Percentiles rank a stretch among this genome's conserved stretches.
Conservation (phyloP, 2,329 filamentous ascomycete species). For the Fusarium anguioides region DNA sequence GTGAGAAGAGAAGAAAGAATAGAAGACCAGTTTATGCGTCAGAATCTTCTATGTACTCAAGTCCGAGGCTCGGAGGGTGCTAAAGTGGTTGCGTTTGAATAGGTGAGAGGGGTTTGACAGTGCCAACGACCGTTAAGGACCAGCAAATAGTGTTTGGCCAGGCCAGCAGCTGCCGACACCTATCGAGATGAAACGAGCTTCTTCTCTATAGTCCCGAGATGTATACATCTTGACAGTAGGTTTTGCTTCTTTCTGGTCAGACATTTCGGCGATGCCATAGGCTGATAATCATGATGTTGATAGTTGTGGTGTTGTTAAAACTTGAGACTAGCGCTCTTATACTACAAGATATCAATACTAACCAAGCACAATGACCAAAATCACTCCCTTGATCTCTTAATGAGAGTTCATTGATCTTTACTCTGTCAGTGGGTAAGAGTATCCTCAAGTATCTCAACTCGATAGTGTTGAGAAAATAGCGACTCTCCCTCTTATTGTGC, state of each 20-base stretch:
- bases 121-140: conserved; percentile 8
- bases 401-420: neutral
- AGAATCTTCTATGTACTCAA: neutral
- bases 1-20: neutral
- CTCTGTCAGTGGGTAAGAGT: neutral
- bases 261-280: neutral
- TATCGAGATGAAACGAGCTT: neutral
- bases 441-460: neutral
- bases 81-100: conserved; percentile 6
- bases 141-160: neutral
- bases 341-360: neutral
- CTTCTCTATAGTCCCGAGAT: neutral
- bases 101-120: neutral
- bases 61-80: neutral
- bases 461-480: neutral
- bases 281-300: conserved; percentile 8
- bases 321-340: neutral
- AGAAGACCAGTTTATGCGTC: neutral
- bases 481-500: neutral
- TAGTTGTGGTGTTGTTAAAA: conserved; percentile 3
- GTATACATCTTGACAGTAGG: neutral
- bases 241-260: neutral
- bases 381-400: neutral
- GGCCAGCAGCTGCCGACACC: neutral
- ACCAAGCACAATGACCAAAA: neutral